Conservation (phyloP, 2,329 filamentous ascomycete genomes). For the Trichoderma sp. region DNA sequence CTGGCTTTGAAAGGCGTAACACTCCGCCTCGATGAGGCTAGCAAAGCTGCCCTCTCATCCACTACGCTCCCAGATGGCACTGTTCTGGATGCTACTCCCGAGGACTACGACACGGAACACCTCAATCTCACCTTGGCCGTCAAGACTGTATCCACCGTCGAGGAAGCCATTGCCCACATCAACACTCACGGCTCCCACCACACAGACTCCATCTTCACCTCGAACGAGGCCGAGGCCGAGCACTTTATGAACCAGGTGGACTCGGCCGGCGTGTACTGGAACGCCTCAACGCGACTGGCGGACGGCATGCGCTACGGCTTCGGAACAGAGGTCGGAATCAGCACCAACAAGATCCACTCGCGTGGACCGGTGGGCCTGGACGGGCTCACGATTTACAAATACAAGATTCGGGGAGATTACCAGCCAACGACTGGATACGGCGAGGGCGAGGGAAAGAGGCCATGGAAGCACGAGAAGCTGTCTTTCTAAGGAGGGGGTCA, state of each 20-base stretch:
- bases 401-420: slow-evolving; percentile 79
- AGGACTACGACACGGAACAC: slow-evolving; percentile 87
- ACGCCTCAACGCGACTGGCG: slow-evolving; percentile 88
- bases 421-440: slow-evolving; percentile 79
- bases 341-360: slow-evolving; percentile 97
- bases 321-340: slow-evolving; percentile 96
- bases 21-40: slow-evolving; percentile 72
- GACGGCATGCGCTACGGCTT: slow-evolving; percentile 98
- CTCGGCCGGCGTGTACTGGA: slow-evolving; percentile 94
- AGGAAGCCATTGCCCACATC: slow-evolving; percentile 81
- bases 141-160: slow-evolving; percentile 68
- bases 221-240: slow-evolving; percentile 65
- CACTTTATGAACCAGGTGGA: slow-evolving; percentile 83
- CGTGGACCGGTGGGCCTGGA: slow-evolving; percentile 91
- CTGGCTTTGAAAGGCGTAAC: slow-evolving; percentile 75
- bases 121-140: slow-evolving; percentile 80
- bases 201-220: slow-evolving; percentile 86
- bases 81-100: slow-evolving; percentile 63
- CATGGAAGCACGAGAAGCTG: slow-evolving; percentile 58
- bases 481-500: slow-evolving; percentile 33
- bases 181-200: slow-evolving; percentile 90
- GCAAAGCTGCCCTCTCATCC: slow-evolving; percentile 60
- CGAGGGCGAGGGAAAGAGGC: slow-evolving; percentile 57
- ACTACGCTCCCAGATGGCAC: slow-evolving; percentile 45
- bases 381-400: slow-evolving; percentile 96